Evolutionary conservation across 495 filamentous ascomycete species (phyloP), one percentile per base, ranked within the genome.

Genomic region (Diplogelasinospora grovesii): DNA sequence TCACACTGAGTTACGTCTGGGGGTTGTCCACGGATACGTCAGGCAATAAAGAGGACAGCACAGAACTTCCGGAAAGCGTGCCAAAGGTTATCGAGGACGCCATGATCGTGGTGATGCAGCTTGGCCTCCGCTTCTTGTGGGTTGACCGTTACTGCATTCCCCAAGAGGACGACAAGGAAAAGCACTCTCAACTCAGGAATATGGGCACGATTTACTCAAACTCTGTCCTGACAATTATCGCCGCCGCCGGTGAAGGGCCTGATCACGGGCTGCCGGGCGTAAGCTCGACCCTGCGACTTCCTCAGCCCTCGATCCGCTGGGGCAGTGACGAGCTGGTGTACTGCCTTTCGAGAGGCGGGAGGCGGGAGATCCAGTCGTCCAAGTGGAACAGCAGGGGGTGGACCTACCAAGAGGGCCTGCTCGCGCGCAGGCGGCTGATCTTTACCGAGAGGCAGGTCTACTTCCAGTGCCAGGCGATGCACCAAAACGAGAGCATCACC

Each of bases 401-500:
- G 66, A 70, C 67, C 2, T 70, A 50, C 39, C 66, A 70, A 37
- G 66, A 70, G 35, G 59, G 33, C 1, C 11, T 64, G 0, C 39
- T 69, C 4, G 58, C 64, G 3, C 34, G 36, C 9, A 50, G 64
- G 5, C 20, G 26, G 15, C 26, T 48, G 10, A n/a, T 48, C 11
- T 43, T 48, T 22, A 59, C 52, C 0, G 52, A 59, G 5, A 13
- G 48, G 0, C 50, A 61, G 37, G 36, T 54, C 13, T 68, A 63
- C 39, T 71, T 58, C 40, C 53, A 66, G 18, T 68, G 62, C 44
- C 35, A 50, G 7, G 42, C 36, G 8, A 57, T 49, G 41, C 31
- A 48, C 22, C 50, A 52, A 22, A 26, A 15, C 15, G 57, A 61
- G 24, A 37, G 20, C 2, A 14, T 45, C 1, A 24, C 35, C 7